phyloP scores from a whole-genome alignment of 257 asterid species.

The Solanum pennellii region DNA sequence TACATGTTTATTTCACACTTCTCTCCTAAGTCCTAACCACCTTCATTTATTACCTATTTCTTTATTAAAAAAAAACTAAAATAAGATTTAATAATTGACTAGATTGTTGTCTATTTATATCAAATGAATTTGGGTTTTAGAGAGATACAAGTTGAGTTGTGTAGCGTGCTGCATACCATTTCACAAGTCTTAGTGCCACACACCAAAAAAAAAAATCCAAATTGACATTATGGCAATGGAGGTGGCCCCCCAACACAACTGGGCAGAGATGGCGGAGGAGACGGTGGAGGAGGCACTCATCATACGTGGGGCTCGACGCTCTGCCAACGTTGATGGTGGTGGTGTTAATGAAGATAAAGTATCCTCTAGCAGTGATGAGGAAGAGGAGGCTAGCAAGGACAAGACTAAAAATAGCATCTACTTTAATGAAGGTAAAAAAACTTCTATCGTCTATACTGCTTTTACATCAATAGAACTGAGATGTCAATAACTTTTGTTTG shows the following conservation, averaged over 20 bases:
- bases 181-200: neutral
- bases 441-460: neutral
- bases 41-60: neutral
- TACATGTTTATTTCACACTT: neutral
- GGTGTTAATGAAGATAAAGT: neutral
- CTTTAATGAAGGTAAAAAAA: conserved; percentile 20
- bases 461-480: neutral
- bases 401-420: conserved; percentile 5
- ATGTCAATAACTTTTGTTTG: neutral
- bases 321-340: neutral
- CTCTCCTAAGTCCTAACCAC: neutral
- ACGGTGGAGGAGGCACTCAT: neutral
- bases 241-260: neutral
- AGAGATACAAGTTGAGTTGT: neutral
- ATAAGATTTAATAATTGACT: neutral
- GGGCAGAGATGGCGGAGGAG: neutral
- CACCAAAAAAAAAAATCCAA: neutral
- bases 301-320: neutral
- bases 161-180: neutral
- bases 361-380: neutral
- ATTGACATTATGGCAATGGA: neutral
- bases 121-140: neutral
- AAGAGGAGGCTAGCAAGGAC: neutral
- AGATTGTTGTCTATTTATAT: neutral
- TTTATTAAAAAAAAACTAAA: neutral